These are phyloP conservation scores for Globisporangium splendens DNA, from an alignment of 352 stramenopile species.

Conservation along the genomic window DNA sequence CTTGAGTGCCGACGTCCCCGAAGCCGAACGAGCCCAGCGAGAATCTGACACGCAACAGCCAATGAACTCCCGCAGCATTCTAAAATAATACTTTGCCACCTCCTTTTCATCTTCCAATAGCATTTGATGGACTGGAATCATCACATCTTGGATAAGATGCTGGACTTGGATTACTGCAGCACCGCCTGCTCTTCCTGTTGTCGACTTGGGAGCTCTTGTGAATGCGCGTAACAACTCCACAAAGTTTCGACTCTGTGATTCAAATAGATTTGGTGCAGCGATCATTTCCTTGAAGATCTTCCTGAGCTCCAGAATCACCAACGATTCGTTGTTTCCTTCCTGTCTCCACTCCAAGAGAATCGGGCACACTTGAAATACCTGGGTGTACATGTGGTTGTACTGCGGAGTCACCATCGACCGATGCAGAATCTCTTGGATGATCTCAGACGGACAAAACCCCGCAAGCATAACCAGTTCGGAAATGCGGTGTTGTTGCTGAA, in stretches of 20 bases:
- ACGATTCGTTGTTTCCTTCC: neutral
- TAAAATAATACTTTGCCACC: slow-evolving; percentile 2
- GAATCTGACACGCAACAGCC: neutral
- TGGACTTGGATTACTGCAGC: slow-evolving; percentile 14
- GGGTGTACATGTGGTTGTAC: slow-evolving; percentile 24
- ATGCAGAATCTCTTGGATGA: slow-evolving; percentile 24
- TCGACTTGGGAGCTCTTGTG: neutral
- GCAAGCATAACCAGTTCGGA: slow-evolving; percentile 19
- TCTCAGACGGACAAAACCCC: slow-evolving; percentile 24
- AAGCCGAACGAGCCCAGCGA: neutral
- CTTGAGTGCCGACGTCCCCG: neutral
- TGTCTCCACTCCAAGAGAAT: slow-evolving; percentile 30
- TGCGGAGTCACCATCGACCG: slow-evolving; percentile 13
- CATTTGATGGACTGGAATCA: slow-evolving; percentile 7
- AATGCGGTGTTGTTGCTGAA: slow-evolving; percentile 8
- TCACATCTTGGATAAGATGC: slow-evolving; percentile 4
- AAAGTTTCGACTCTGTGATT: slow-evolving; percentile 24
- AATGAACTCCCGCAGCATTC: slow-evolving; percentile 10
- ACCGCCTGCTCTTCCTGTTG: slow-evolving; percentile 1
- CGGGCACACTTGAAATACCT: slow-evolving; percentile 21
- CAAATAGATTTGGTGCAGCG: slow-evolving; percentile 16
- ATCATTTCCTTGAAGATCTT: slow-evolving; percentile 19
- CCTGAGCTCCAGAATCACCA: slow-evolving; percentile 26
- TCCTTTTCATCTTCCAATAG: neutral
- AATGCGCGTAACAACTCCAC: slow-evolving; percentile 24